phyloP scores from a whole-genome alignment of 2,329 filamentous ascomycete genomes.

The Escovopsis sp. region DNA sequence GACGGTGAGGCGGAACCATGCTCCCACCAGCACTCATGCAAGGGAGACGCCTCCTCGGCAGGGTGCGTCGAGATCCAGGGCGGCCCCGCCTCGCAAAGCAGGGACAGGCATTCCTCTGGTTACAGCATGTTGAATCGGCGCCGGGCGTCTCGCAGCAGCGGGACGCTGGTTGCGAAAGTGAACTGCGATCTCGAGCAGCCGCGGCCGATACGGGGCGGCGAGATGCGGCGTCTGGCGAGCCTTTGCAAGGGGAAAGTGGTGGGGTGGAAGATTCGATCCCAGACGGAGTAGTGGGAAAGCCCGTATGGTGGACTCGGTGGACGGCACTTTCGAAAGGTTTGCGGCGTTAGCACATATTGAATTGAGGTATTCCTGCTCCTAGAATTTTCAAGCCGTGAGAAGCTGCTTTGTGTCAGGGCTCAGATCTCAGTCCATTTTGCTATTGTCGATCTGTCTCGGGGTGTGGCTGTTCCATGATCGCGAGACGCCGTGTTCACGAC shows the following conservation, averaged over 20 bases:
- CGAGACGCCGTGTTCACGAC: too few species aligned
- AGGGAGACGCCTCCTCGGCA: too few species aligned
- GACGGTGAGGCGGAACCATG: slow-evolving; percentile 9
- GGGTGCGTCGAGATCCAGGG: background rate
- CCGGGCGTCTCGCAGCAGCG: slow-evolving; percentile 9
- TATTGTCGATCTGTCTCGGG: too few species aligned
- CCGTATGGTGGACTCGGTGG: background rate
- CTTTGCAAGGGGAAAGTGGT: slow-evolving; percentile 5
- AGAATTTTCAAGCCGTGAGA: too few species aligned
- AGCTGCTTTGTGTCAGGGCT: too few species aligned
- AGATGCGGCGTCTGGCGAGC: slow-evolving; percentile 16
- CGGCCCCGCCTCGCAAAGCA: background rate
- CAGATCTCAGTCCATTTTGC: too few species aligned
- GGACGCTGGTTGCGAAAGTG: slow-evolving; percentile 12
- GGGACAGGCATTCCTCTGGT: slow-evolving; percentile 2
- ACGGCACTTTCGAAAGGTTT: background rate
- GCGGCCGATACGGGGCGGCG: slow-evolving; percentile 15
- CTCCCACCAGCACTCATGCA: background rate
- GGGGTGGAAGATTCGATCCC: slow-evolving; percentile 2
- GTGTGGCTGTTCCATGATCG: too few species aligned
- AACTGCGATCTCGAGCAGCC: slow-evolving; percentile 19
- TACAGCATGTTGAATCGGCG: slow-evolving; percentile 7
- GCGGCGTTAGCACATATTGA: background rate
- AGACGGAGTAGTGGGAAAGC: background rate
- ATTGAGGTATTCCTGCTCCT: background rate